Conservation (phyloP, 225 moss, liverwort and hornwort genomes). For the Ulota crispa region DNA sequence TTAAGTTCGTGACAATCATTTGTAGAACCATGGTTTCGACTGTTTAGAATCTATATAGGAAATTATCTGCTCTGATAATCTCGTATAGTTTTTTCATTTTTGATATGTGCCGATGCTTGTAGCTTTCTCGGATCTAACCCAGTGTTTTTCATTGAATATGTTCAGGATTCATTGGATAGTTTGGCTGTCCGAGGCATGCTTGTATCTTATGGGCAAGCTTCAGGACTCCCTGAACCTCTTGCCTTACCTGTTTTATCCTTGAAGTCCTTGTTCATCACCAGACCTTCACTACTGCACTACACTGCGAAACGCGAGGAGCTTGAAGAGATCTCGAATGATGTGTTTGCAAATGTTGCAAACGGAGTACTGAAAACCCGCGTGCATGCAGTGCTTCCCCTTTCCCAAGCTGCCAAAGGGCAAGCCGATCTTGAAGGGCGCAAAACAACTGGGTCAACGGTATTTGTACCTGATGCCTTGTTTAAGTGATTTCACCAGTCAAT, state of each 20-base stretch:
- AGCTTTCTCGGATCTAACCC: background rate
- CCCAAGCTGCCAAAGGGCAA: constrained; percentile 63
- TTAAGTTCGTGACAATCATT: background rate
- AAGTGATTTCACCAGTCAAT: constrained; percentile 8
- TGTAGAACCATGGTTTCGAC: background rate
- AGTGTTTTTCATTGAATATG: background rate
- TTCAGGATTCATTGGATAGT: constrained; percentile 67
- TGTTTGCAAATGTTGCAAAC: constrained; percentile 58
- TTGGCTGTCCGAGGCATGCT: constrained; percentile 62
- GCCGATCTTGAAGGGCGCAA: constrained; percentile 69
- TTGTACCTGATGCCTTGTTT: constrained; percentile 31
- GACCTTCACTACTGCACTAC: constrained; percentile 55
- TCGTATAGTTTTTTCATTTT: background rate
- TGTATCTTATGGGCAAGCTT: constrained; percentile 70
- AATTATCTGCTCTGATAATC: background rate
- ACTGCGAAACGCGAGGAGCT: constrained; percentile 56
- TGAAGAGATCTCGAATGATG: constrained; percentile 48
- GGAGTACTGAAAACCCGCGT: constrained; percentile 64
- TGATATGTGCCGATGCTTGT: background rate
- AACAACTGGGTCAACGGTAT: constrained; percentile 81
- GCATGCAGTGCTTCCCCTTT: constrained; percentile 66
- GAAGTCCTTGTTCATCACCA: constrained; percentile 56
- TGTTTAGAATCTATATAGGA: background rate
- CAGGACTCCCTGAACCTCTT: constrained; percentile 60
- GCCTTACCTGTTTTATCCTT: constrained; percentile 25